Percentiles rank a stretch among this genome's conserved stretches.
Evolutionary conservation across 108 stramenopile genomes (phyloP).

Genomic region (Cyclotella atomus): DNA sequence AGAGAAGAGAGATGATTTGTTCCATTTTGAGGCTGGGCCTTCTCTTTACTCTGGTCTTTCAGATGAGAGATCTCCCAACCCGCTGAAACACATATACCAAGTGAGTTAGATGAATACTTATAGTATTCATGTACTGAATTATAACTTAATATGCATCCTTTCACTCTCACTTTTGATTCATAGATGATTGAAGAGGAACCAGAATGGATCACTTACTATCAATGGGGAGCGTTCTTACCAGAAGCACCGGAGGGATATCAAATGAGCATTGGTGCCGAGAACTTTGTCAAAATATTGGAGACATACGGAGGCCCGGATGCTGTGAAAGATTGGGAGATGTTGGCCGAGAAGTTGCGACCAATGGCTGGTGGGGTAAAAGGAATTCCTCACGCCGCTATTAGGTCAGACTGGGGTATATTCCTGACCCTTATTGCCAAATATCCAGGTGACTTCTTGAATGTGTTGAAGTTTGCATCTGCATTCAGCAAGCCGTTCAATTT

Average conservation of each 20-base stretch:
- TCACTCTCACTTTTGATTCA: too few species aligned
- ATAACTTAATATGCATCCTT: too few species aligned
- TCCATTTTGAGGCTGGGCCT: slow-evolving; percentile 95
- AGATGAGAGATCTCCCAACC: slow-evolving; percentile 84
- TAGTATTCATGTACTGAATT: too few species aligned
- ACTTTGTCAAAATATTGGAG: slow-evolving; percentile 69
- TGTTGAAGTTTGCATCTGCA: slow-evolving; percentile 63
- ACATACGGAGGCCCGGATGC: slow-evolving; percentile 76
- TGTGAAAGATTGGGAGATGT: slow-evolving; percentile 69
- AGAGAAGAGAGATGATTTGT: slow-evolving; percentile 46
- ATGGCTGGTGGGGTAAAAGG: slow-evolving; percentile 76
- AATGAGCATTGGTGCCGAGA: slow-evolving; percentile 79
- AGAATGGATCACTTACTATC: slow-evolving; percentile 84
- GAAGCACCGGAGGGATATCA: slow-evolving; percentile 79
- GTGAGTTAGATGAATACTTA: too few species aligned
- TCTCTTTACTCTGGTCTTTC: slow-evolving; percentile 89
- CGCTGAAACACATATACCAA: slow-evolving; percentile 93
- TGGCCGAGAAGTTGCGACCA: slow-evolving; percentile 73
- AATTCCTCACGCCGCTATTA: slow-evolving; percentile 68
- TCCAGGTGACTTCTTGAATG: slow-evolving; percentile 66
- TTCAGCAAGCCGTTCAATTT: slow-evolving; percentile 74
- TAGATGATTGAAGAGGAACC: slow-evolving; percentile 89
- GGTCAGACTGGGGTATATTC: slow-evolving; percentile 70
- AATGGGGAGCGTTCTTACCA: slow-evolving; percentile 88
- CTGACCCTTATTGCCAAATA: slow-evolving; percentile 69